A percentile compares a stretch with the other conserved stretches of the same genome.
These are phyloP conservation scores for Taxillus chinensis DNA, from an alignment of 164 flowering plant genomes.

Conservation along the genomic window DNA sequence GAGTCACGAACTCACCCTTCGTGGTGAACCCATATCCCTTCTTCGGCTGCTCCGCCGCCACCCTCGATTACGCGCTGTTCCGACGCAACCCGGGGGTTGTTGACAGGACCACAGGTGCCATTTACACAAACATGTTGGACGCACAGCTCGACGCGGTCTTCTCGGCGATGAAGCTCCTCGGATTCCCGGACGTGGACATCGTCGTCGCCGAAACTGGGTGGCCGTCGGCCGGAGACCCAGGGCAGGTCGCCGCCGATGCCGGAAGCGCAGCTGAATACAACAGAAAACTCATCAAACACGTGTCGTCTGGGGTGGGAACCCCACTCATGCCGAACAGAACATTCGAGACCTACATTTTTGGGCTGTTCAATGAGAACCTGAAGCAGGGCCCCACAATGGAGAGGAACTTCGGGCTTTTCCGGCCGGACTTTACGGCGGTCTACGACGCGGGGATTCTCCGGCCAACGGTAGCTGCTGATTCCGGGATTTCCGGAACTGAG, in stretches of 20 bases:
- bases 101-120: slow-evolving; percentile 33
- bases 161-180: slow-evolving; percentile 48
- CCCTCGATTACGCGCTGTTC: slow-evolving; percentile 59
- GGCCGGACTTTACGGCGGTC: slow-evolving; percentile 48
- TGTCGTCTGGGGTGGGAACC: slow-evolving; percentile 52
- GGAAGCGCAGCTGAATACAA: slow-evolving; percentile 50
- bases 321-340: slow-evolving; percentile 69
- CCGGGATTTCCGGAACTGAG: not conserved
- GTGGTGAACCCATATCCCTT: slow-evolving; percentile 75
- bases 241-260: slow-evolving; percentile 39
- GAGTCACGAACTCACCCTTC: slow-evolving; percentile 56
- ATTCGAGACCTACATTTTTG: slow-evolving; percentile 66
- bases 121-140: slow-evolving; percentile 74
- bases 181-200: slow-evolving; percentile 48
- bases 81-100: slow-evolving; percentile 46
- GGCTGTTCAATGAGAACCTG: slow-evolving; percentile 64
- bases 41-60: slow-evolving; percentile 45
- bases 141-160: slow-evolving; percentile 62
- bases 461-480: slow-evolving; percentile 28
- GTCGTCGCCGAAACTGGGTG: slow-evolving; percentile 78
- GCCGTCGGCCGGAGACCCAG: slow-evolving; percentile 56
- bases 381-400: slow-evolving; percentile 66
- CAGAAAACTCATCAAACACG: slow-evolving; percentile 42
- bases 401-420: slow-evolving; percentile 58
- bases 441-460: slow-evolving; percentile 53